Base-by-base conservation (phyloP, 2,329 filamentous ascomycete species). In the Diplodia scrobiculata region DNA sequence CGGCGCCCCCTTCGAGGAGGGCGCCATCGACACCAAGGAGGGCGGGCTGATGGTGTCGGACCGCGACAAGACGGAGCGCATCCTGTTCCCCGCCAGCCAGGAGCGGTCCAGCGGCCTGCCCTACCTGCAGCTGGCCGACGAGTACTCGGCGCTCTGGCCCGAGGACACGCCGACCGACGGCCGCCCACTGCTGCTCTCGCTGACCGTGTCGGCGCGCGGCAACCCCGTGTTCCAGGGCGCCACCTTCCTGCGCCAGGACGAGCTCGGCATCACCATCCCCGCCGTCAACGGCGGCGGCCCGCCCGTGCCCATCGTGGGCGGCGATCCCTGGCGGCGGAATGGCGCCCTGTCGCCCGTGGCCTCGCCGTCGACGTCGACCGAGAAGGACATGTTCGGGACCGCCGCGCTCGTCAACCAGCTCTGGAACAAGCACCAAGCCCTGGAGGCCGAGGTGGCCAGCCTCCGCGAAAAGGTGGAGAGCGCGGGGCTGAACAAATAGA, bases 111-210 rank as follows among this genome's bases (percentile, higher is more conserved):
- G 58, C 45, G 58, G 58, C 27, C 45, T 62, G n/a, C 36, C 58
- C 4, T 62, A 62, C 29, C 58, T 62, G n/a, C 58, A 62, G 58
- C 58, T 62, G 17, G 27, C 29, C 19, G 58, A 50, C 27, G 58
- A 62, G 45, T 62, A 62, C 29, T 62, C 58, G 27, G 58, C 58
- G 14, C 29, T 62, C n/a, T 62, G 58, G 58, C 58, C 58, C 5
- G 58, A 62, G 45, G 58, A 62, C 29, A 62, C 58, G 17, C 58
- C 58, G 5, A 50, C 45, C 27, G 41, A 51, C 17, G 58, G 58
- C 41, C 41, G 58, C 5, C 58, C 58, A n/a, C 38, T 62, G 45
- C 27, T 62, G 41, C 45, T 62, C 17, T 62, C 58, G 27, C 58
- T 62, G 3, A 62, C 58, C 27, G 58, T 62, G 9, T 62, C 58